Conservation (phyloP, 805 yeast species). For the Candida coleopterorum region DNA sequence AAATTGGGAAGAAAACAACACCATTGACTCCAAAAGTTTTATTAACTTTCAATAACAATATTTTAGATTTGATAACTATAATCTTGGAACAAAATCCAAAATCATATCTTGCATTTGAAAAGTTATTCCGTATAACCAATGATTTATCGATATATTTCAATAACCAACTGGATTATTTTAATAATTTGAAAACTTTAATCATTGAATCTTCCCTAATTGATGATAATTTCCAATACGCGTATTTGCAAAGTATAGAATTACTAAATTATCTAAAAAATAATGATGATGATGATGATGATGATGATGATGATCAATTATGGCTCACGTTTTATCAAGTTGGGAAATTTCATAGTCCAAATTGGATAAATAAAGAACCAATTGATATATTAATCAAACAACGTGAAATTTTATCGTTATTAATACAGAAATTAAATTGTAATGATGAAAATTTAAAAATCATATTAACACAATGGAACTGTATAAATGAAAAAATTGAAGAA, state of each 20-base stretch:
- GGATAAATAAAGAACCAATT: constrained; percentile 22
- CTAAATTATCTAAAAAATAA: constrained; percentile 17
- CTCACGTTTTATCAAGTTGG: constrained; percentile 71
- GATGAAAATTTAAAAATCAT: constrained; percentile 50
- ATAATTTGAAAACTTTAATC: constrained; percentile 42
- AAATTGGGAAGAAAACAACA: constrained; percentile 23
- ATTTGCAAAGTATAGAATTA: constrained; percentile 34
- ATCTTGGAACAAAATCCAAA: constrained; percentile 51
- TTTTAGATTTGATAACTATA: constrained; percentile 30
- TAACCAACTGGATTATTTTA: constrained; percentile 19
- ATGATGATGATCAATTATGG: constrained; percentile 44
- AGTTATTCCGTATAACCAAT: constrained; percentile 36
- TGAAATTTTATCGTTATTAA: constrained; percentile 47
- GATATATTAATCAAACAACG: constrained; percentile 44
- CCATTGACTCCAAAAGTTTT: constrained; percentile 38
- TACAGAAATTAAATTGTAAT: constrained; percentile 45
- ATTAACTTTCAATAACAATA: constrained; percentile 15
- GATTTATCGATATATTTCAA: constrained; percentile 39
- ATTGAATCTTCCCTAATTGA: constrained; percentile 65
- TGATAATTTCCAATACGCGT: constrained; percentile 54
- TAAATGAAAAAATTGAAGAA: constrained; percentile 34
- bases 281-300: constrained; percentile 15
- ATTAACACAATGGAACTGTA: constrained; percentile 57
- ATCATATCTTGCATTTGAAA: constrained; percentile 43
- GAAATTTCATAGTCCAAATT: constrained; percentile 37